Base-by-base conservation (phyloP, 2,329 filamentous ascomycete genomes). In the Trichoderma gracile region DNA sequence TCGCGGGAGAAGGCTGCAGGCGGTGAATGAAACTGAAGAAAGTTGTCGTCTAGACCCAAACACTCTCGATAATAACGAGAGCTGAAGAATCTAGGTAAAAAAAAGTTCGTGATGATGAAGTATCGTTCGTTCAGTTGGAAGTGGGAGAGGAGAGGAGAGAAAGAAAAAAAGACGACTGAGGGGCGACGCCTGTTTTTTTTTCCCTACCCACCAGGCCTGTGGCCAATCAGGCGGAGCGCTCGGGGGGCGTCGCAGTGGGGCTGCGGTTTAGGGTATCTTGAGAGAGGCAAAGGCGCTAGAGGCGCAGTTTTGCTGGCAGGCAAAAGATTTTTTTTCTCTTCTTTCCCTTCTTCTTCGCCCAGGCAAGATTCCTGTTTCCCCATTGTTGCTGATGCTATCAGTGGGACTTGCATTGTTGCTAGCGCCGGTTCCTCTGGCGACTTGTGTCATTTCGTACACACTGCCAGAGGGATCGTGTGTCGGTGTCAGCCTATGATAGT, bases 11-110 rank as follows among this genome's bases (percentile, higher is more conserved):
- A 76, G 72, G 69, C 74, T 76, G 76, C 73, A 70, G 70, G 38
- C 23, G 38, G 71, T 63, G 60, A 70, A 65, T 67, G 71, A 70
- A 27, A 33, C 46, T 46, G 55, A 70, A 73, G 69, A 68, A 63
- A 70, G 66, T 63, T 76, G 67, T 74, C 74, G 70, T 73, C 79
- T 82, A 84, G 81, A 83, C 76, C 77, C 77, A 74, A 74, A 71
- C 73, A 76, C 78, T 81, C 82, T 78, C 83, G 76, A 76, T 67
- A 70, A 69, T 70, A 68, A 75, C 76, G 77, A 79, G 78, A 80
- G 78, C 73, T 70, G 71, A 74, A 70, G 70, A 75, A 77, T 74
- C 76, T 80, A 81, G 73, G n/a, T n/a, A 78, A 82, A 73, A 68
- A 68, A 61, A 69, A 67, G 52, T 68, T 66, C 67, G 57, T 65